These are phyloP conservation scores for Globisporangium mamillatum DNA, from an alignment of 352 stramenopile genomes.

Conservation along the genomic window DNA sequence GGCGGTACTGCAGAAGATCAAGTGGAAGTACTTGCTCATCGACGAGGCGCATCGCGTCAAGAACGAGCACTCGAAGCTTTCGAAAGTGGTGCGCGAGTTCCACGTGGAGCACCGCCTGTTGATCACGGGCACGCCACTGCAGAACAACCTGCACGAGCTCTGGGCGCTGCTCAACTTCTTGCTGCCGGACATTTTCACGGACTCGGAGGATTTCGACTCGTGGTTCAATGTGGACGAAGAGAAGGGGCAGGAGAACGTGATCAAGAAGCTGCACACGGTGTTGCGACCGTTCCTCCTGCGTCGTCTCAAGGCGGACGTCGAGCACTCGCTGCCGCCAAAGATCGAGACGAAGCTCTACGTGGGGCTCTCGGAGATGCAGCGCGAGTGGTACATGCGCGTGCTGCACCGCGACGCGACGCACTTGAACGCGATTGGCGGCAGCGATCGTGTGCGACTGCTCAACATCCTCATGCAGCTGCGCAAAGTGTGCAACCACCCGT, in stretches of 20 bases:
- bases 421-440: conserved; percentile 96
- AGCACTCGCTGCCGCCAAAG: conserved; percentile 96
- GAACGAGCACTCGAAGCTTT: conserved; percentile 94
- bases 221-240: conserved; percentile 99
- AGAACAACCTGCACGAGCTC: conserved; percentile 99
- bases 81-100: conserved; percentile 79
- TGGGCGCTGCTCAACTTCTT: conserved; percentile 99
- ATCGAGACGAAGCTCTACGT: conserved; percentile 99
- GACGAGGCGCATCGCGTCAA: conserved; percentile 99
- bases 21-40: conserved; percentile 97
- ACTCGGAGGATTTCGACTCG: conserved; percentile 97
- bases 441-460: conserved; percentile 93
- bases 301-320: conserved; percentile 97
- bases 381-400: conserved; percentile 98
- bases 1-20: conserved; percentile 89
- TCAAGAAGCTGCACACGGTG: conserved; percentile 97
- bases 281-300: conserved; percentile 97
- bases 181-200: conserved; percentile 91
- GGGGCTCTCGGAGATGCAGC: conserved; percentile 97
- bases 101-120: conserved; percentile 94
- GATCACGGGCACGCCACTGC: conserved; percentile 97
- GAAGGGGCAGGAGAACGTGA: conserved; percentile 95
- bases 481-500: conserved; percentile 99
- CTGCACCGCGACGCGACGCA: conserved; percentile 94
- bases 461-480: conserved; percentile 99